Conservation (phyloP, 2,329 filamentous ascomycete genomes). For the Teratosphaeria viscida region DNA sequence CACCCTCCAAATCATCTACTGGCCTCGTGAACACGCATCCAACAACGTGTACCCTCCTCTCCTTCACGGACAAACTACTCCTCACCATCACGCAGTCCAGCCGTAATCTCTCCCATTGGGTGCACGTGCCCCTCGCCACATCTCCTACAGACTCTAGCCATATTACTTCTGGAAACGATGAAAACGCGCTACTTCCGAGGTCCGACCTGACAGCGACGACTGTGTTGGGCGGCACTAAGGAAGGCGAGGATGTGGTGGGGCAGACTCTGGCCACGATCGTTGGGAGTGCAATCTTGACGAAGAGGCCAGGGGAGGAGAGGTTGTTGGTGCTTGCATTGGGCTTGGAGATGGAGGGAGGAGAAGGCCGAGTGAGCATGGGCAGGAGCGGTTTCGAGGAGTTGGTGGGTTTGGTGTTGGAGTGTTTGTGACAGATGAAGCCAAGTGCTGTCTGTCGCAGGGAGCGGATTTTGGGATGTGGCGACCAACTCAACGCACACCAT, state of each 20-base stretch:
- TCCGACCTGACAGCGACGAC: constrained; percentile 77
- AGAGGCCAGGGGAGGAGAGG: constrained; percentile 53
- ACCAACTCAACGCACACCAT: too few species aligned
- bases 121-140: constrained; percentile 69
- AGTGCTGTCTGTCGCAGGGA: too few species aligned
- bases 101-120: constrained; percentile 74
- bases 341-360: constrained; percentile 31
- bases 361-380: constrained; percentile 7
- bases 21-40: constrained; percentile 55
- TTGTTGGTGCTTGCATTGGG: constrained; percentile 50
- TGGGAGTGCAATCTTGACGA: constrained; percentile 65
- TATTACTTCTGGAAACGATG: constrained; percentile 30
- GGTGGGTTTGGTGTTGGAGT: constrained; percentile 19
- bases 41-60: constrained; percentile 63
- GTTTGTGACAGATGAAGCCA: not conserved
- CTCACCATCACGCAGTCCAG: constrained; percentile 82
- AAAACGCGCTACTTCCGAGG: constrained; percentile 58
- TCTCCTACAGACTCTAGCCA: constrained; percentile 50
- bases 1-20: constrained; percentile 30
- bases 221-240: constrained; percentile 70
- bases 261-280: constrained; percentile 87
- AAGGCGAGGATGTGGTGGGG: constrained; percentile 64
- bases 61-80: constrained; percentile 83
- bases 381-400: constrained; percentile 31
- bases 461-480: too few species aligned